Percentiles rank a stretch among this genome's conserved stretches.
phyloP scores from a whole-genome alignment of 73 alveolate genomes.

The Tetrahymena thermophila region DNA sequence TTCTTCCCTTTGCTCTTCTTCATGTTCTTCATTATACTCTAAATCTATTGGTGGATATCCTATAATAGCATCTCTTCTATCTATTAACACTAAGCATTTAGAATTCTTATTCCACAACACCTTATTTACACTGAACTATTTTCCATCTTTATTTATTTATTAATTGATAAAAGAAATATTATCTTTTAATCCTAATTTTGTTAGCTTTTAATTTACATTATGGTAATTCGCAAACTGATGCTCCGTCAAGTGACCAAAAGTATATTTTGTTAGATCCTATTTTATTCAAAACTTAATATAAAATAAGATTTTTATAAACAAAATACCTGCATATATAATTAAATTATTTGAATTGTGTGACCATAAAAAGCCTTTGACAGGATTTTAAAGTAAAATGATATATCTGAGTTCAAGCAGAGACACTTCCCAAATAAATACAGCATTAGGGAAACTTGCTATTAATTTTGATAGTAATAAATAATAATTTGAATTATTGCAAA shows the following conservation, averaged over 20 bases:
- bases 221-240: slow-evolving; percentile 77
- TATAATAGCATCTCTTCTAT: slow-evolving; percentile 63
- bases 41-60: slow-evolving; percentile 75
- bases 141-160: neutral
- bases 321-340: neutral
- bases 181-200: neutral
- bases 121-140: slow-evolving; percentile 59
- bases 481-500: neutral
- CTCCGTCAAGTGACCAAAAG: slow-evolving; percentile 79
- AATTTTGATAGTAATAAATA: neutral
- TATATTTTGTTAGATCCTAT: slow-evolving; percentile 77
- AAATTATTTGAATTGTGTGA: neutral
- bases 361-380: neutral
- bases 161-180: neutral
- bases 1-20: neutral
- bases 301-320: neutral
- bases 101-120: slow-evolving; percentile 91
- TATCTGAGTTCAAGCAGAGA: neutral
- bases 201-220: neutral
- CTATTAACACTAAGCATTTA: slow-evolving; percentile 60
- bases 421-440: neutral
- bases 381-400: neutral
- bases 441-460: neutral
- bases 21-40: neutral
- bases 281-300: neutral